These are phyloP conservation scores for Neocallimastix lanati DNA, from an alignment of 192 early-diverging fungal species.

Conservation along the genomic window DNA sequence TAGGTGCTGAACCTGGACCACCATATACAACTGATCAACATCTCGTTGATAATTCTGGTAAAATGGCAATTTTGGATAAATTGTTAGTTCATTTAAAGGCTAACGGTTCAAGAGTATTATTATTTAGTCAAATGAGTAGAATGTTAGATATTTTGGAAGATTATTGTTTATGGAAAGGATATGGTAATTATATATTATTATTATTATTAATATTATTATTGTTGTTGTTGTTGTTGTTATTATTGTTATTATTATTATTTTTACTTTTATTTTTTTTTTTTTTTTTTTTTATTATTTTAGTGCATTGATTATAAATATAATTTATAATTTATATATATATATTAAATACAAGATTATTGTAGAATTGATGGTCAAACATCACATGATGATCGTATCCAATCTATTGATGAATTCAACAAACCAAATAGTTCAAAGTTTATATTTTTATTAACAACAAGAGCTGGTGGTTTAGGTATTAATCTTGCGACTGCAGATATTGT, in stretches of 20 bases:
- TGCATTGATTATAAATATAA: not conserved
- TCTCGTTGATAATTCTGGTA: slow-evolving; percentile 80
- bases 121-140: slow-evolving; percentile 98
- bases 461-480: slow-evolving; percentile 95
- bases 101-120: slow-evolving; percentile 80
- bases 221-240: too few species aligned
- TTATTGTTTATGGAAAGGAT: slow-evolving; percentile 79
- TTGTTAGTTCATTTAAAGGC: slow-evolving; percentile 59
- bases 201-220: too few species aligned
- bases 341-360: slow-evolving; percentile 49
- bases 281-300: too few species aligned
- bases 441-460: slow-evolving; percentile 88
- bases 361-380: slow-evolving; percentile 91
- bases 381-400: slow-evolving; percentile 77
- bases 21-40: slow-evolving; percentile 95
- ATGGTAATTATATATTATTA: slow-evolving; percentile 29
- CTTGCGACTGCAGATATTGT: slow-evolving; percentile 90
- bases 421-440: slow-evolving; percentile 84
- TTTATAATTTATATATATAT: not conserved
- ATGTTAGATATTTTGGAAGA: slow-evolving; percentile 96
- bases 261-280: too few species aligned
- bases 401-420: slow-evolving; percentile 86
- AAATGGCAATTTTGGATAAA: slow-evolving; percentile 86
- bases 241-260: too few species aligned
- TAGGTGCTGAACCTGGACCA: slow-evolving; percentile 79